Conservation (phyloP, 2,329 filamentous ascomycete species). For the Biscogniauxia sp. region DNA sequence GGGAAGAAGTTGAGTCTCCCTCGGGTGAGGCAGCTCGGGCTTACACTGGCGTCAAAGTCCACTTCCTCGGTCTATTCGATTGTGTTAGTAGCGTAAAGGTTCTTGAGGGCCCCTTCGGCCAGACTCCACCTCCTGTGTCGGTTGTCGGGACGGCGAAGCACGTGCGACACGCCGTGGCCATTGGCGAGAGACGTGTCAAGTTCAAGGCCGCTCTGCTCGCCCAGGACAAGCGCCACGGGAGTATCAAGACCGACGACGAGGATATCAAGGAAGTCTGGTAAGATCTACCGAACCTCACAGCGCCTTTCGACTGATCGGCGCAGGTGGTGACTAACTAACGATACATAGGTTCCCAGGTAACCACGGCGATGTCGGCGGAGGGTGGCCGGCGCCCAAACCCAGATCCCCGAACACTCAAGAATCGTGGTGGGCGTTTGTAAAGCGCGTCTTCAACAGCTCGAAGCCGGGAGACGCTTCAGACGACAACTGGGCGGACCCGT, state of each 20-base stretch:
- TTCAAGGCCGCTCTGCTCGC: neutral
- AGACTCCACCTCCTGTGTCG: neutral
- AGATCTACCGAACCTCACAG: neutral
- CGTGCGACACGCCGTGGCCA: neutral
- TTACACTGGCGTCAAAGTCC: neutral
- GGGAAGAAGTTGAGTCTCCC: neutral
- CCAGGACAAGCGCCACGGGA: neutral
- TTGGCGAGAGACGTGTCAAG: neutral
- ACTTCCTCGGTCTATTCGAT: neutral
- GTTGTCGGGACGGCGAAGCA: neutral
- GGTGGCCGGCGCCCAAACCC: neutral
- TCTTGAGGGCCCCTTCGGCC: neutral
- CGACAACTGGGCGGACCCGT: slow-evolving; percentile 32
- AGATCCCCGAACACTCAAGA: slow-evolving; percentile 19
- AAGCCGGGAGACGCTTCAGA: slow-evolving; percentile 32
- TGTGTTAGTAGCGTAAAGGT: neutral
- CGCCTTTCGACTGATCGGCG: no score
- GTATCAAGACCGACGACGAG: neutral
- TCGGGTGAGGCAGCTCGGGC: neutral
- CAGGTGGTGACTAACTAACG: neutral
- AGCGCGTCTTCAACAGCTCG: slow-evolving; percentile 36
- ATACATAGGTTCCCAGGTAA: neutral
- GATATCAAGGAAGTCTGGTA: neutral
- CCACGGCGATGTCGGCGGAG: neutral
- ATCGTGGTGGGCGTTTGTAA: slow-evolving; percentile 35